Evolutionary conservation across 768 basidiomycete genomes (phyloP).

Genomic region (Termitomyces titanicus): DNA sequence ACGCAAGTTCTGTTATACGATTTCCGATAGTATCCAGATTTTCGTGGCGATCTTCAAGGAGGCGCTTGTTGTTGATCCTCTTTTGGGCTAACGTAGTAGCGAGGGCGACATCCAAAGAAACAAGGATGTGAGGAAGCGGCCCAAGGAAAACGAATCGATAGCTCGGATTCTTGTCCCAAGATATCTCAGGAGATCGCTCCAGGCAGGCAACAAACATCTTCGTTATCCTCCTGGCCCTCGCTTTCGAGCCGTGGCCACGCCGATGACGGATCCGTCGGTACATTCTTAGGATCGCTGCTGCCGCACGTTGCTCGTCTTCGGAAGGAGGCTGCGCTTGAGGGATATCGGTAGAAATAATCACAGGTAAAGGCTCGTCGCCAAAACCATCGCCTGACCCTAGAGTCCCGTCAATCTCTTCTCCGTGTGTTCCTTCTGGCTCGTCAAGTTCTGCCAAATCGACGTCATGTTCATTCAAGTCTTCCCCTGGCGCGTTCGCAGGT

Average conservation of each 20-base stretch:
- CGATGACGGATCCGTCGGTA: slow-evolving; percentile 6
- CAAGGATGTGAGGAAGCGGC: slow-evolving; percentile 36
- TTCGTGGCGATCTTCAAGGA: slow-evolving; percentile 26
- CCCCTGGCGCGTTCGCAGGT: not conserved
- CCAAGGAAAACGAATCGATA: slow-evolving; percentile 36
- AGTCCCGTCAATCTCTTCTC: not conserved
- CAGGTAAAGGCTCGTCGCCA: not conserved
- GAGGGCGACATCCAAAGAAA: slow-evolving; percentile 35
- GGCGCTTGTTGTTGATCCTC: slow-evolving; percentile 24
- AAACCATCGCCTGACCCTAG: not conserved
- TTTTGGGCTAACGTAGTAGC: slow-evolving; percentile 24
- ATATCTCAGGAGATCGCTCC: slow-evolving; percentile 19
- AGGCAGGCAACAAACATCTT: slow-evolving; percentile 25
- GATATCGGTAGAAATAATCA: not conserved
- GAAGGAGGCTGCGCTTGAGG: slow-evolving; percentile 1
- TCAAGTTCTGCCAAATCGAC: not conserved
- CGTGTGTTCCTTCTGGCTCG: not conserved
- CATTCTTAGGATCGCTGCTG: slow-evolving; percentile 15
- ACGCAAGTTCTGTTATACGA: slow-evolving; percentile 30
- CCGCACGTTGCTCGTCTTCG: not conserved
- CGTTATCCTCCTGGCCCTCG: slow-evolving; percentile 10
- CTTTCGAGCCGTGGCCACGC: not conserved
- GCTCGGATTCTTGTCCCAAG: slow-evolving; percentile 20
- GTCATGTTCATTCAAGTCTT: not conserved
- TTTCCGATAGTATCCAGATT: slow-evolving; percentile 30